phyloP scores from a whole-genome alignment of 495 filamentous ascomycete species.

The Trichoderma asperelloides region DNA sequence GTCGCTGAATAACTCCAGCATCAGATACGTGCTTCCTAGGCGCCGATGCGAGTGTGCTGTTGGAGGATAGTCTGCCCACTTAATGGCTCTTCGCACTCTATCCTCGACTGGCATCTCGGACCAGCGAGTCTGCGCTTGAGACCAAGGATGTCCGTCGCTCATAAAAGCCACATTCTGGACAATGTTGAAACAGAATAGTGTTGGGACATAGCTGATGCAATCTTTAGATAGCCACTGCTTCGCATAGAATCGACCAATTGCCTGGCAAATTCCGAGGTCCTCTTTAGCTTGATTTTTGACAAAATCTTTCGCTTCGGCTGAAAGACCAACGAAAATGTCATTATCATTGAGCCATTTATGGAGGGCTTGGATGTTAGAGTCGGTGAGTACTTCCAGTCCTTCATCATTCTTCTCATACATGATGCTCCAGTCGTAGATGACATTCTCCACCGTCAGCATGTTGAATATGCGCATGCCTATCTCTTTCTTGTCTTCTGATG shows the following conservation, averaged over 20 bases:
- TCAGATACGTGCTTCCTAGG: constrained; percentile 12
- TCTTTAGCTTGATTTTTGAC: neutral
- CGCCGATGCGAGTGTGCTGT: constrained; percentile 9
- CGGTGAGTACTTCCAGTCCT: constrained; percentile 7
- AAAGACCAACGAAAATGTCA: neutral
- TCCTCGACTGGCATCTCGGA: neutral
- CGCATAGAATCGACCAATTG: constrained; percentile 10
- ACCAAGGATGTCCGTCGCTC: constrained; percentile 7
- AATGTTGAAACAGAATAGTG: constrained; percentile 8
- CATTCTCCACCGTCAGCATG: constrained; percentile 10
- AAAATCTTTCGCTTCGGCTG: neutral
- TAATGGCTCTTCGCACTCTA: neutral
- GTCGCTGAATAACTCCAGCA: neutral
- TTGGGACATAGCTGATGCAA: constrained; percentile 6
- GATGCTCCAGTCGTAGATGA: constrained; percentile 11
- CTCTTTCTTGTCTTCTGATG: neutral
- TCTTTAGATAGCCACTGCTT: constrained; percentile 7
- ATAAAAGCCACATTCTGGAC: constrained; percentile 11
- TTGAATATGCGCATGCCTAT: neutral
- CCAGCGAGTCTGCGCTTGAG: constrained; percentile 3
- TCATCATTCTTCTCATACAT: constrained; percentile 11
- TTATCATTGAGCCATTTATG: constrained; percentile 2
- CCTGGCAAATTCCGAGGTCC: neutral
- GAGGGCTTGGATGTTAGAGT: constrained; percentile 8
- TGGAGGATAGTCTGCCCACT: constrained; percentile 3